Conservation (phyloP, 345 rosid genomes). For the Sonneratia caseolaris region DNA sequence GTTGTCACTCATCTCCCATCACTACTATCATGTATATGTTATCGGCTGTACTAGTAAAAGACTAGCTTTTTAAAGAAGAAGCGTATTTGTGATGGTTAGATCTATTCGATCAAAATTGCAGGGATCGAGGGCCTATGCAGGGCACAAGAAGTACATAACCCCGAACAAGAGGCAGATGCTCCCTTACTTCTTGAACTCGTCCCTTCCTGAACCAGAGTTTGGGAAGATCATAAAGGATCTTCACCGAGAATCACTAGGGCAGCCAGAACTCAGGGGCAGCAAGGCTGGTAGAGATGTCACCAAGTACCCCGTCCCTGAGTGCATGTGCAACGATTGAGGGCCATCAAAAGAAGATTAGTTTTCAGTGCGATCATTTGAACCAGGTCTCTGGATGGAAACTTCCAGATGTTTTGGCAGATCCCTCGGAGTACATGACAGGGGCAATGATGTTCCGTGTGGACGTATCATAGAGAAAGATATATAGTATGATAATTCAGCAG, state of each 20-base stretch:
- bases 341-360: not conserved
- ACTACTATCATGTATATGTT: not conserved
- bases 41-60: not conserved
- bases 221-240: slow-evolving; percentile 49
- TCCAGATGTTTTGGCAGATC: slow-evolving; percentile 4
- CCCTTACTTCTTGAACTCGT: slow-evolving; percentile 56
- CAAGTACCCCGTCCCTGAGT: slow-evolving; percentile 78
- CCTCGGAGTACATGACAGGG: slow-evolving; percentile 8
- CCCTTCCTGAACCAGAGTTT: slow-evolving; percentile 66
- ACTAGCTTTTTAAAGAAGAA: not conserved
- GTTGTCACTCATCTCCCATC: slow-evolving; percentile 16
- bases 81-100: not conserved
- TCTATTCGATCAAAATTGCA: not conserved
- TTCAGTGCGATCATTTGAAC: not conserved
- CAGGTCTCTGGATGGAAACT: not conserved
- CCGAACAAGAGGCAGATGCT: slow-evolving; percentile 96
- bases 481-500: too few species aligned
- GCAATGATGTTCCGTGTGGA: slow-evolving; percentile 10
- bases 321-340: slow-evolving; percentile 52
- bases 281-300: slow-evolving; percentile 79
- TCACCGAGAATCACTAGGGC: slow-evolving; percentile 74
- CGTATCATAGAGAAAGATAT: not conserved
- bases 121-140: slow-evolving; percentile 52
- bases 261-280: slow-evolving; percentile 65
- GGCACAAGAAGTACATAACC: slow-evolving; percentile 81